Conservation (phyloP, 306 rosid species). For the Hippophae rhamnoides region DNA sequence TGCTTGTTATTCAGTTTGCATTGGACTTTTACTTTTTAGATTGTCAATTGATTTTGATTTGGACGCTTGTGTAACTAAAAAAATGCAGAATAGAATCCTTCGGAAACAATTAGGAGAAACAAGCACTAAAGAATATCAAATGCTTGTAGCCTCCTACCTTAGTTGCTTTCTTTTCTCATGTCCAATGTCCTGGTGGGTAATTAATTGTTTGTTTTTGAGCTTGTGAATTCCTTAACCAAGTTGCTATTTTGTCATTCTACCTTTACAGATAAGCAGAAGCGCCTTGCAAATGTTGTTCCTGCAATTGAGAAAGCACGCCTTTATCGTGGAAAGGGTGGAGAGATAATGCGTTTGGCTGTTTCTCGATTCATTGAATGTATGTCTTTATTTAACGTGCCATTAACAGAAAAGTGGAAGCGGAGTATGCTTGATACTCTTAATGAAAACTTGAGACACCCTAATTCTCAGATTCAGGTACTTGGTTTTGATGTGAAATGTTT, state of each 20-base stretch:
- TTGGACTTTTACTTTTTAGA: too few species aligned
- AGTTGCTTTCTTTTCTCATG: slow-evolving; percentile 3
- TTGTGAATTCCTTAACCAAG: neutral
- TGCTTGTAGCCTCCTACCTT: too few species aligned
- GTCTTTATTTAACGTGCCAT: slow-evolving; percentile 43
- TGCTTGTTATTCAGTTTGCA: too few species aligned
- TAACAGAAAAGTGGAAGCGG: slow-evolving; percentile 58
- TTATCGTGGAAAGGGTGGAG: slow-evolving; percentile 98
- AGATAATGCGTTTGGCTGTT: slow-evolving; percentile 92
- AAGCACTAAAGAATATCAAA: too few species aligned
- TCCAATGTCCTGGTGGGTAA: neutral
- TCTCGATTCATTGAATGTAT: slow-evolving; percentile 82
- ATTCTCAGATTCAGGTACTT: slow-evolving; percentile 88
- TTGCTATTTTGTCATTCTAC: neutral
- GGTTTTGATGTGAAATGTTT: slow-evolving; percentile 7
- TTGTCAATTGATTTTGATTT: too few species aligned
- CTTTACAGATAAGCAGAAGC: slow-evolving; percentile 57
- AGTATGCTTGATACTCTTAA: slow-evolving; percentile 67
- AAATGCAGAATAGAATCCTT: too few species aligned
- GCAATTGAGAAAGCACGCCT: slow-evolving; percentile 86
- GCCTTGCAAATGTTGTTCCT: slow-evolving; percentile 68
- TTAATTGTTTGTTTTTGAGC: neutral
- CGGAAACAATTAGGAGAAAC: too few species aligned
- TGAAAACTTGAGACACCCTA: slow-evolving; percentile 94
- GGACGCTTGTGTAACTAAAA: too few species aligned